phyloP scores from a whole-genome alignment of 768 basidiomycete species.

The Boletellus ananiceps region DNA sequence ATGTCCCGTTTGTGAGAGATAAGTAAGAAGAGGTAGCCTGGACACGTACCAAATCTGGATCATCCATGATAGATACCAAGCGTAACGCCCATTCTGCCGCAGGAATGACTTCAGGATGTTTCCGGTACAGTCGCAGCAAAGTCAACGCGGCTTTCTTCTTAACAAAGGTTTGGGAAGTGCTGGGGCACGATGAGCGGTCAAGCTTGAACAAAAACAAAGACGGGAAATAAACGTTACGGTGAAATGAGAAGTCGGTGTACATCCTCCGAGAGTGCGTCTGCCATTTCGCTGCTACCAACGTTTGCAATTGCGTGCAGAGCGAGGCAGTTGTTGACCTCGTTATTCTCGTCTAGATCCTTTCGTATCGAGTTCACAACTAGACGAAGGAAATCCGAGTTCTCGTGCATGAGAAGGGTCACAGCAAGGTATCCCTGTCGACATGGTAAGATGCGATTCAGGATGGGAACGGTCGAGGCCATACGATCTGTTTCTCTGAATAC shows the following conservation, averaged over 20 bases:
- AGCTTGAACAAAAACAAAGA: background rate
- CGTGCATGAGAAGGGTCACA: conserved; percentile 95
- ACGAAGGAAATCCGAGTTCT: conserved; percentile 94
- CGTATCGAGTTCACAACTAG: conserved; percentile 97
- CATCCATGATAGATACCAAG: conserved; percentile 95
- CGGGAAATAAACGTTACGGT: conserved; percentile 52
- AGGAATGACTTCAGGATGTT: conserved; percentile 91
- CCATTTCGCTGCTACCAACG: conserved; percentile 97
- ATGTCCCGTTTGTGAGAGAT: conserved; percentile 2
- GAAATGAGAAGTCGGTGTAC: conserved; percentile 94
- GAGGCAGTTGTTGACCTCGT: conserved; percentile 93
- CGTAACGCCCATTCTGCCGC: conserved; percentile 94
- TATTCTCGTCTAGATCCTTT: conserved; percentile 92
- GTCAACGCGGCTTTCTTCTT: conserved; percentile 99
- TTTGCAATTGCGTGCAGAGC: conserved; percentile 98
- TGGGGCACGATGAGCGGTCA: conserved; percentile 31
- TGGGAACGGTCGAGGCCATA: conserved; percentile 37
- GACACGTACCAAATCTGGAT: conserved; percentile 68
- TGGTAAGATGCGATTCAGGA: conserved; percentile 1
- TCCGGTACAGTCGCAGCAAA: conserved; percentile 86
- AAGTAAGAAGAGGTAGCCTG: background rate
- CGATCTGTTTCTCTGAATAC: conserved; percentile 99
- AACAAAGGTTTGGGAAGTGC: conserved; percentile 92
- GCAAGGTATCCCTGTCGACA: conserved; percentile 86
- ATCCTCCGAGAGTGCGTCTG: conserved; percentile 88